phyloP scores from a whole-genome alignment of 257 asterid species.

The Petunia secreta region DNA sequence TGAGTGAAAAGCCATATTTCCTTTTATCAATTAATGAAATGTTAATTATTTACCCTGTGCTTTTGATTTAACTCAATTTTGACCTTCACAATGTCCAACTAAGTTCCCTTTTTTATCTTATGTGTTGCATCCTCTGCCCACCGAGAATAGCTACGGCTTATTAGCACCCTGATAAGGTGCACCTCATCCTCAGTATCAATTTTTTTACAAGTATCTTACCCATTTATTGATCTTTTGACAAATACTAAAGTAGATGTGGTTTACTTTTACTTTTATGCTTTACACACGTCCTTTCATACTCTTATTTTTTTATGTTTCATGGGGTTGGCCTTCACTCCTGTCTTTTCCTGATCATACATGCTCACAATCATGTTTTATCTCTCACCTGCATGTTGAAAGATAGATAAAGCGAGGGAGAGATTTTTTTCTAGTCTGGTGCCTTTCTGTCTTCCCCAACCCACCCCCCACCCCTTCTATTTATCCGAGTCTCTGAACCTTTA shows the following conservation, averaged over 20 bases:
- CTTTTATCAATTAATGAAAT: neutral
- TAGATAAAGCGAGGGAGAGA: neutral
- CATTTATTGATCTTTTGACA: neutral
- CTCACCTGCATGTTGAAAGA: neutral
- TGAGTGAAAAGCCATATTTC: neutral
- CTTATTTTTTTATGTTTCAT: neutral
- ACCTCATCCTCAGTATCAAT: neutral
- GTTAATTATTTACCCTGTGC: neutral
- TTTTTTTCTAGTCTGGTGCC: neutral
- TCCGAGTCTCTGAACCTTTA: constrained; percentile 1
- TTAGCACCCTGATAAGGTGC: neutral
- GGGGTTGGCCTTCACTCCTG: neutral
- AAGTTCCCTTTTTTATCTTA: neutral
- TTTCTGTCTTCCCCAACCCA: rapidly evolving
- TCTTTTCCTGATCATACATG: neutral
- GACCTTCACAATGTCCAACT: constrained; percentile 2
- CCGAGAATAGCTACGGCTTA: neutral
- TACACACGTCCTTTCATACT: neutral
- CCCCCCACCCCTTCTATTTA: too few relatives aligned
- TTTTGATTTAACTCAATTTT: neutral
- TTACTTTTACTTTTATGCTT: neutral
- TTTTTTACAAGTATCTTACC: neutral
- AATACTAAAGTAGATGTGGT: neutral
- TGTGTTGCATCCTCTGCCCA: constrained; percentile 6
- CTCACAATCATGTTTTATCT: neutral